Evolutionary conservation across 768 basidiomycete species (phyloP).

Genomic region (Tylopilus cervinicoccineus): DNA sequence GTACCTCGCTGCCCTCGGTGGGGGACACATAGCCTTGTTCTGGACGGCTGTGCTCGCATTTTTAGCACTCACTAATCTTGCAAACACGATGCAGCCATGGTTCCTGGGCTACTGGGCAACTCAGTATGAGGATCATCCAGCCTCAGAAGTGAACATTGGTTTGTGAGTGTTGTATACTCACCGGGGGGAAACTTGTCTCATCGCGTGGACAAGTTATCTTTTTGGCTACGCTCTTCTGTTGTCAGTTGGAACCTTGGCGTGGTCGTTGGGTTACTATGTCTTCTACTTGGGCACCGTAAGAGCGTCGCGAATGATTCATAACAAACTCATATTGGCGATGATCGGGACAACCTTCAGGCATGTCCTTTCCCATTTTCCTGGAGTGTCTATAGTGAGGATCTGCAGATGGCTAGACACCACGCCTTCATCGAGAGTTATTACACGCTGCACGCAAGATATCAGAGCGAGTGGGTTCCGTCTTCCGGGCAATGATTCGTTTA

Average conservation of each 20-base stretch:
- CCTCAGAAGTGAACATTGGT: not conserved
- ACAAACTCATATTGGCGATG: not conserved
- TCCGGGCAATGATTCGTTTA: not conserved
- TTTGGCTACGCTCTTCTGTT: not conserved
- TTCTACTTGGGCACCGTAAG: not conserved
- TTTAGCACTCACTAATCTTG: not conserved
- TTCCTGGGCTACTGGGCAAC: not conserved
- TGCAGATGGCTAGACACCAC: not conserved
- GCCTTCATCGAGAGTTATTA: not conserved
- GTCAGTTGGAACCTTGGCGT: not conserved
- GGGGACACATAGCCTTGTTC: not conserved
- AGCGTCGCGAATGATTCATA: not conserved
- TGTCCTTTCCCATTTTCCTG: not conserved
- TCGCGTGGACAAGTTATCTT: not conserved
- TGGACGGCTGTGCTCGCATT: not conserved
- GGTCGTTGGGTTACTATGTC: not conserved
- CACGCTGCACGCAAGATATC: not conserved
- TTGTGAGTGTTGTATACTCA: not conserved
- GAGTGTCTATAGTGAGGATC: not conserved
- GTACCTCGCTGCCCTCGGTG: not conserved
- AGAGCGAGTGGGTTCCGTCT: not conserved
- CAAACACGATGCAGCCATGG: not conserved
- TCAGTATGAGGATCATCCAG: not conserved
- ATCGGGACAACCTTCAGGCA: not conserved
- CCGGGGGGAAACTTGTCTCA: not conserved